phyloP scores from a whole-genome alignment of 1,284 basidiomycete species.

The Bjerkandera adusta region DNA sequence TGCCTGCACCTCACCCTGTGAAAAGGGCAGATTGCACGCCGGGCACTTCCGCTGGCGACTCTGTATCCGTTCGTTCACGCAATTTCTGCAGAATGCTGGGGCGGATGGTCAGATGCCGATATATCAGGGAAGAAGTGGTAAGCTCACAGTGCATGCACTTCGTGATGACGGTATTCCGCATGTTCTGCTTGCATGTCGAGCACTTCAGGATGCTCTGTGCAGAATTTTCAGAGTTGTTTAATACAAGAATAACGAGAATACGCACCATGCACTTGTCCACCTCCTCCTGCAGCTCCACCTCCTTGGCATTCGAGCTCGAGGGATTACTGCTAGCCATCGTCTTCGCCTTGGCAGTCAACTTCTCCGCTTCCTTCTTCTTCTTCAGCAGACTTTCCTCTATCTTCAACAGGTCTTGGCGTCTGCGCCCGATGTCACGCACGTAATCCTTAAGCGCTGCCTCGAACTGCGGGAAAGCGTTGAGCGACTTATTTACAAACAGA shows the following conservation, averaged over 20 bases:
- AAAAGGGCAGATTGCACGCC: conserved; percentile 84
- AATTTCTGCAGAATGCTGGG: conserved; percentile 85
- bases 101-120: conserved; percentile 7
- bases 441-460: conserved; percentile 20
- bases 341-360: conserved; percentile 44
- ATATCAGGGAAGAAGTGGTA: neutral
- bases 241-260: conserved; percentile 11
- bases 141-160: conserved; percentile 92
- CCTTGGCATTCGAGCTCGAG: conserved; percentile 32
- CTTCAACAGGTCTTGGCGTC: conserved; percentile 23
- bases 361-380: conserved; percentile 51
- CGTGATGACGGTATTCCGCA: conserved; percentile 85
- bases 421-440: conserved; percentile 15
- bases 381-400: conserved; percentile 36
- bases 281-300: conserved; percentile 44
- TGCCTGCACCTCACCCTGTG: conserved; percentile 82
- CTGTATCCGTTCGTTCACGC: conserved; percentile 85
- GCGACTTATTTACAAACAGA: neutral
- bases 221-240: conserved; percentile 1
- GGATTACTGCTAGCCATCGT: conserved; percentile 27
- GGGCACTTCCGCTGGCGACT: conserved; percentile 97
- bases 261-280: conserved; percentile 68
- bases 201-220: conserved; percentile 84
- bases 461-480: conserved; percentile 22
- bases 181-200: conserved; percentile 84